Base-by-base conservation (phyloP, 495 filamentous ascomycete genomes). In the Margaritispora aquatica region DNA sequence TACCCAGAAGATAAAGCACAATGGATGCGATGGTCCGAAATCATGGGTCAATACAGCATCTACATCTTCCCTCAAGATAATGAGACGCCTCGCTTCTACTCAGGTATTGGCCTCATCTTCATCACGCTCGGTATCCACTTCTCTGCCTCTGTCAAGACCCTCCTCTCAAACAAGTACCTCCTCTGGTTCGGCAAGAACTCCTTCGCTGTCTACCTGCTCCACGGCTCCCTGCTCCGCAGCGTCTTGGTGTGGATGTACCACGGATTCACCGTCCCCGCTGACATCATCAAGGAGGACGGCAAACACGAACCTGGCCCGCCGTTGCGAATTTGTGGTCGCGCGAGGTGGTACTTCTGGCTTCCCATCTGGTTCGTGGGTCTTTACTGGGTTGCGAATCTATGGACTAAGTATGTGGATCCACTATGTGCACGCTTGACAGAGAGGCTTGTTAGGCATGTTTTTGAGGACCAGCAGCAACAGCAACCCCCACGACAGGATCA, bases 201-300 rank as follows among this genome's bases (percentile, higher is more conserved):
- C 51, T 88, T 88, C 63, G 84, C 85, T 26, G 81, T 88, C 17
- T 88, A 88, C 61, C 78, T 88, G 4, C 74, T 85, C 2, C 85
- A 88, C 68, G 84, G 84, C 13, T 79, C 80, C 17, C 75, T 88
- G 48, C 74, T 88, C 38, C 81, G 85, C 41, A 79, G 77, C 17
- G 70, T 88, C 0, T 74, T 87, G 3, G 80, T 77, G 55, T 87
- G 84, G 82, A 79, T 87, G 75, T 75, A 85, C 11, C 88, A 84
- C 62, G 83, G 85, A 2, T 76, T 82, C 44, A 75, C 71, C 7
- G 73, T 78, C 24, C 81, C 82, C 1, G 69, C 73, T 5, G 75
- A 81, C 15, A 74, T 75, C 15, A 73, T 75, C 31, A 74, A 80
- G 50, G 72, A 75, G 46, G 71, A 79, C 27, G 80, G 77, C 23